phyloP scores from a whole-genome alignment of 2,329 filamentous ascomycete genomes.

The Mycosphaerella sp. region DNA sequence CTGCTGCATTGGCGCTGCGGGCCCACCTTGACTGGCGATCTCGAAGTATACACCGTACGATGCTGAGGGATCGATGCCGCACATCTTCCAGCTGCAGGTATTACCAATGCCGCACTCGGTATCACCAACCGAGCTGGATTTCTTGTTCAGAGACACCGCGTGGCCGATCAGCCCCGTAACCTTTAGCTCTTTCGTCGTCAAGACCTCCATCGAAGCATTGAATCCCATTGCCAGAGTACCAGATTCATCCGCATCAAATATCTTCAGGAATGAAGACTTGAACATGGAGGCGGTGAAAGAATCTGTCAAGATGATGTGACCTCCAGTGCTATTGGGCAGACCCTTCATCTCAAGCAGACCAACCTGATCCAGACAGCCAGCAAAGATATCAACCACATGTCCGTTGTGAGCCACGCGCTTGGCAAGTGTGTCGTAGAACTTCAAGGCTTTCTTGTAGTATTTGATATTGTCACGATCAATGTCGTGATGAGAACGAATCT shows the following conservation, averaged over 20 bases:
- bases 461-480: slow-evolving; percentile 99
- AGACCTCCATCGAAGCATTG: slow-evolving; percentile 89
- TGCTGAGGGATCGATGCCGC: slow-evolving; percentile 85
- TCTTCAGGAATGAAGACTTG: slow-evolving; percentile 92
- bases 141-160: slow-evolving; percentile 95
- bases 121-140: slow-evolving; percentile 92
- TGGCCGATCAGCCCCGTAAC: slow-evolving; percentile 96
- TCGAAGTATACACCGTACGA: slow-evolving; percentile 98
- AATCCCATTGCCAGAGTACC: slow-evolving; percentile 98
- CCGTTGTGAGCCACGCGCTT: slow-evolving; percentile 95
- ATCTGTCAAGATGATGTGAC: slow-evolving; percentile 96
- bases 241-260: slow-evolving; percentile 94
- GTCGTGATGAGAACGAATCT: slow-evolving; percentile 96
- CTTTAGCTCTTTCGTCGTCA: slow-evolving; percentile 97
- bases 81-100: slow-evolving; percentile 99
- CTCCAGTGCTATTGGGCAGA: slow-evolving; percentile 88
- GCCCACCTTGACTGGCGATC: slow-evolving; percentile 87
- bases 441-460: slow-evolving; percentile 98
- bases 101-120: slow-evolving; percentile 98
- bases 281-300: slow-evolving; percentile 99
- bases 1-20: slow-evolving; percentile 67
- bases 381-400: slow-evolving; percentile 96
- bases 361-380: slow-evolving; percentile 94
- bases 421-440: slow-evolving; percentile 93
- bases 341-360: slow-evolving; percentile 98